Conservation (phyloP, 2,329 filamentous ascomycete genomes). For the Cytospora schulzeri region DNA sequence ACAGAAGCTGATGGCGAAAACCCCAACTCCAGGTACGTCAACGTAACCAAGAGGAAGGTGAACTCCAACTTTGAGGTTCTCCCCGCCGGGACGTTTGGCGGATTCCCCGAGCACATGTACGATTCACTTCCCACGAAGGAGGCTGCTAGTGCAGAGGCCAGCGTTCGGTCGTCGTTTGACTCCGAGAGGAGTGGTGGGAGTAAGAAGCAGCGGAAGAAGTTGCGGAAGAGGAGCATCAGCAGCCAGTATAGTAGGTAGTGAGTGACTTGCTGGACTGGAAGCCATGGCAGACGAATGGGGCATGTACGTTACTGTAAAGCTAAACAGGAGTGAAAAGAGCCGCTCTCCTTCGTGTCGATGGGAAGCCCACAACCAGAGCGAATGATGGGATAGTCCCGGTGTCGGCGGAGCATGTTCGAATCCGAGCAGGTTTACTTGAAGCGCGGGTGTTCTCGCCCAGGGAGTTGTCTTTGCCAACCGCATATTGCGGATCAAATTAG, state of each 20-base stretch:
- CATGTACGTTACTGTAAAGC: neutral
- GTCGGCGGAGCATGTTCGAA: neutral
- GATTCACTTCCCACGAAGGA: neutral
- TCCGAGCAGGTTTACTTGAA: too few species aligned
- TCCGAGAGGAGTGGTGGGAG: slow-evolving; percentile 15
- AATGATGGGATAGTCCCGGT: too few species aligned
- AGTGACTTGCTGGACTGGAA: too few species aligned
- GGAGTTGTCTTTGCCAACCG: too few species aligned
- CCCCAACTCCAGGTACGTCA: slow-evolving; percentile 33
- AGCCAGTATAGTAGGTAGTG: slow-evolving; percentile 10
- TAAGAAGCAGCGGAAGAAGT: slow-evolving; percentile 2
- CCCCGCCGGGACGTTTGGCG: slow-evolving; percentile 42
- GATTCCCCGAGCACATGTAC: slow-evolving; percentile 10
- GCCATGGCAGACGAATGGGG: neutral
- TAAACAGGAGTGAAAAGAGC: neutral
- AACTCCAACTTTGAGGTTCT: slow-evolving; percentile 44
- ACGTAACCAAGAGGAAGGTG: slow-evolving; percentile 39
- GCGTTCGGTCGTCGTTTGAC: slow-evolving; percentile 19
- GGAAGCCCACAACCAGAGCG: neutral
- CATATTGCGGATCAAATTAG: too few species aligned
- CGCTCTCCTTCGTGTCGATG: neutral
- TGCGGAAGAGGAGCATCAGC: slow-evolving; percentile 24
- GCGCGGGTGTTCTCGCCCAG: too few species aligned
- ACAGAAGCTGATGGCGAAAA: slow-evolving; percentile 1
- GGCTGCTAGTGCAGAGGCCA: slow-evolving; percentile 7